Conservation (phyloP, 2,329 filamentous ascomycete species). For the Diaporthe amygdali region DNA sequence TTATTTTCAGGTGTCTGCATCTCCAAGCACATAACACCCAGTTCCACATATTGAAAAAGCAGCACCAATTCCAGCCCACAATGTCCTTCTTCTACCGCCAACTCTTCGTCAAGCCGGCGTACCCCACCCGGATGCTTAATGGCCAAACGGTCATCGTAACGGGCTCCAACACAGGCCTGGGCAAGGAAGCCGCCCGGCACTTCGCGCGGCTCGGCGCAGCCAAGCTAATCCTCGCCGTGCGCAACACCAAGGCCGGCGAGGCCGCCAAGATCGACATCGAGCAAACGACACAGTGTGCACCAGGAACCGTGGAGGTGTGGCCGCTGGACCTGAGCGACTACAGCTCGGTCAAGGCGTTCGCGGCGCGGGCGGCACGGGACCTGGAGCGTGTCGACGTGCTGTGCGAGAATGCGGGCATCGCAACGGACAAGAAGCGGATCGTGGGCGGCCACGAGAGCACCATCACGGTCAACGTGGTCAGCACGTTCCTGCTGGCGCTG, state of each 20-base stretch:
- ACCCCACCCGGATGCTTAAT: slow-evolving; percentile 17
- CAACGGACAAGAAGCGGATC: slow-evolving; percentile 40
- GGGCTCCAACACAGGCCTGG: slow-evolving; percentile 46
- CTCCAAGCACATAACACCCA: background rate
- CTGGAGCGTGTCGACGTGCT: slow-evolving; percentile 49
- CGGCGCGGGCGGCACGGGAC: slow-evolving; percentile 33
- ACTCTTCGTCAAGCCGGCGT: slow-evolving; percentile 20
- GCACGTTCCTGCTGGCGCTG: slow-evolving; percentile 48
- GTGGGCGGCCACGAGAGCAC: slow-evolving; percentile 53
- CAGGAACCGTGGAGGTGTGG: slow-evolving; percentile 41
- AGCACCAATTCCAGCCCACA: background rate
- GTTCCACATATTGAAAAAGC: background rate
- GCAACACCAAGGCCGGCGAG: slow-evolving; percentile 36
- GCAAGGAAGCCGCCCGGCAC: slow-evolving; percentile 43
- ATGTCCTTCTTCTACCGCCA: slow-evolving; percentile 21
- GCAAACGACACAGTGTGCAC: slow-evolving; percentile 1
- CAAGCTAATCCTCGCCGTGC: slow-evolving; percentile 45
- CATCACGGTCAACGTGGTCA: slow-evolving; percentile 41
- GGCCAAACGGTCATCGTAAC: slow-evolving; percentile 44
- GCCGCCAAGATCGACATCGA: slow-evolving; percentile 30
- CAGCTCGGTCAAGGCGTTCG: slow-evolving; percentile 46
- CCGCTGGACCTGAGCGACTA: slow-evolving; percentile 46
- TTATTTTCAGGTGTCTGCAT: background rate
- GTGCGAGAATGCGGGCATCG: slow-evolving; percentile 49
- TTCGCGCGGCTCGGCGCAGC: slow-evolving; percentile 38